Base-by-base conservation (phyloP, 345 rosid species). In the Xanthoceras sorbifolium region DNA sequence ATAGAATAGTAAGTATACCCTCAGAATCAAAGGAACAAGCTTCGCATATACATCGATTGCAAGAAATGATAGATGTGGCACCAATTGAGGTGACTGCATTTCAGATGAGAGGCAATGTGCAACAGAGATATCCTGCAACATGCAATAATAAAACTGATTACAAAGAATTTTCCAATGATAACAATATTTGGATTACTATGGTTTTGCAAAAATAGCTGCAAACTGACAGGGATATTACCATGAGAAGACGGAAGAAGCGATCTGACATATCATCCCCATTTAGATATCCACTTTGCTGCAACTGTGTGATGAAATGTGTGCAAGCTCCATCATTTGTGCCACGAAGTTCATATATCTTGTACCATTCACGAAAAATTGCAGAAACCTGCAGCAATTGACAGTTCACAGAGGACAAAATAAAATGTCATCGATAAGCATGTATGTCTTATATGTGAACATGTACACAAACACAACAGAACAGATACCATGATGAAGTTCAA, bases 1-100 rank as follows among this genome's bases (percentile, higher is more conserved):
- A 63, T 29, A 63, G 38, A 26, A 63, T 15, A 50, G 6, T 54
- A 31, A n/a, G 15, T 22, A 44, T 31, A 75, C 85, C 83, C 77
- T 82, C 11, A 85, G 66, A 62, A 82, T 71, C 64, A 77, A 77
- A 67, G 69, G 55, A 54, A 85, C 78, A 69, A 85, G 83, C 72
- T 82, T 85, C n/a, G 83, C 83, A 75, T 73, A 82, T 3, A 74
- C 69, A 79, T 85, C 85, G 38, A 85, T 82, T 3, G 80, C 76
- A 71, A 74, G 80, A 76, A 82, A 82, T 14, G 87, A 82, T 50
- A 82, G 57, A 67, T n/a, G 74, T 69, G 75, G 81, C 40, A 29
- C 76, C 42, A 57, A 9, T 22, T 55, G 62, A 54, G 79, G 15
- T 79, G 85, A 60, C 44, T 63, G 28, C 73, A 59, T 52, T 79